Evolutionary conservation across 2,329 filamentous ascomycete species (phyloP).

Genomic region (Colletotrichum chlorophyti): DNA sequence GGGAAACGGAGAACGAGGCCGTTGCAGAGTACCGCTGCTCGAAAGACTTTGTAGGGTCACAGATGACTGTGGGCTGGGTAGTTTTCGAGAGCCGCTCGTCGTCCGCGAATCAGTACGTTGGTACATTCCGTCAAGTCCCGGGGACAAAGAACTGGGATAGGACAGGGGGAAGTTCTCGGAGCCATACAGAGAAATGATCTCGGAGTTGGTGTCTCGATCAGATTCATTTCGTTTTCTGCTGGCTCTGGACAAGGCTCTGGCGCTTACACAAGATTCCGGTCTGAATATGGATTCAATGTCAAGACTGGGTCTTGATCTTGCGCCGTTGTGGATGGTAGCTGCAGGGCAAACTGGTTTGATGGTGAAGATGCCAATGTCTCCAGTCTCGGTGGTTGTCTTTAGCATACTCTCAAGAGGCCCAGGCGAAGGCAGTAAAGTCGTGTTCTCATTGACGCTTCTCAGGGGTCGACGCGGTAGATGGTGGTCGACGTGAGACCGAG

Average conservation of each 20-base stretch:
- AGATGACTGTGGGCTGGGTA: slow-evolving; percentile 56
- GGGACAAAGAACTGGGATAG: slow-evolving; percentile 48
- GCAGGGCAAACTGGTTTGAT: slow-evolving; percentile 51
- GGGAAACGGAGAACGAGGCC: slow-evolving; percentile 65
- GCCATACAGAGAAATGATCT: slow-evolving; percentile 63
- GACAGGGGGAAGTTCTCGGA: slow-evolving; percentile 54
- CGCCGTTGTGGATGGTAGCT: slow-evolving; percentile 37
- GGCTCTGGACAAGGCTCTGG: slow-evolving; percentile 43
- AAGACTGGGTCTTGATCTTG: slow-evolving; percentile 38
- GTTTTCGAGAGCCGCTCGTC: slow-evolving; percentile 52
- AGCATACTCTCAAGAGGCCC: slow-evolving; percentile 69
- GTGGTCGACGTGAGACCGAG: slow-evolving; percentile 27
- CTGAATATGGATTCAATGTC: slow-evolving; percentile 36
- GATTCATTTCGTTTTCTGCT: slow-evolving; percentile 54
- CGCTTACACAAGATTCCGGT: slow-evolving; percentile 38
- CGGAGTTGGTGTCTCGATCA: slow-evolving; percentile 59
- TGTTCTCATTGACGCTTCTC: slow-evolving; percentile 51
- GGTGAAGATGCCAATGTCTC: slow-evolving; percentile 68
- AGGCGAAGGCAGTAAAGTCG: slow-evolving; percentile 52
- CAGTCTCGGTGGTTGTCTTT: slow-evolving; percentile 70
- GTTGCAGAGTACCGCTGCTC: slow-evolving; percentile 50
- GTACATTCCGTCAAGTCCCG: slow-evolving; percentile 49
- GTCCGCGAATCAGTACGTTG: slow-evolving; percentile 63
- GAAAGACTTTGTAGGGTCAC: slow-evolving; percentile 55
- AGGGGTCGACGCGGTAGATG: slow-evolving; percentile 44